A percentile compares a stretch with the other conserved stretches of the same genome.
Evolutionary conservation across 257 asterid genomes (phyloP).

Genomic region (Cinchona pubescens): DNA sequence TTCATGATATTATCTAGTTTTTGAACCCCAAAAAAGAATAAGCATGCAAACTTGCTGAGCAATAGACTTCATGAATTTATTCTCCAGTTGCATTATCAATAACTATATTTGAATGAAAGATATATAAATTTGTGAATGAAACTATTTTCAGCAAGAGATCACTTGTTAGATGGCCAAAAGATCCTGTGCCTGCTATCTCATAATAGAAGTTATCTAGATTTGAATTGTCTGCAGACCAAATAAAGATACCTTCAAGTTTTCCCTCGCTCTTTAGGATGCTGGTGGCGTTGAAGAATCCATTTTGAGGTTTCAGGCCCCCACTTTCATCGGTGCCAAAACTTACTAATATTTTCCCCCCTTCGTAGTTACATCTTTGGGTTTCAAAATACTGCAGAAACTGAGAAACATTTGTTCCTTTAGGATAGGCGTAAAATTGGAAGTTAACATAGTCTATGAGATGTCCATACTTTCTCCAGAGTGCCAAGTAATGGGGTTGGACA

Average conservation of each 20-base stretch:
- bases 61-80: background rate
- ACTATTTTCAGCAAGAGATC: background rate
- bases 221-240: constrained; percentile 85
- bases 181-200: constrained; percentile 55
- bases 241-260: constrained; percentile 73
- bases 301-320: constrained; percentile 55
- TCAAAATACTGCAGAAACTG: constrained; percentile 59
- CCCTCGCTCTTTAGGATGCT: constrained; percentile 40
- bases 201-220: constrained; percentile 44
- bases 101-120: background rate
- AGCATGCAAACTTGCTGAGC: background rate
- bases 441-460: constrained; percentile 64
- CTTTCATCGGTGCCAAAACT: constrained; percentile 66
- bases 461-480: constrained; percentile 56
- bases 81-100: background rate
- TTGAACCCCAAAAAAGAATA: background rate
- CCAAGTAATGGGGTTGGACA: constrained; percentile 53
- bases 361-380: constrained; percentile 47
- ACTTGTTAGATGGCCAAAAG: constrained; percentile 32
- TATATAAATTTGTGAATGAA: background rate
- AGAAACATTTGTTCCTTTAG: constrained; percentile 41
- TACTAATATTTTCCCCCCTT: constrained; percentile 49
- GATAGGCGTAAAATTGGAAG: constrained; percentile 69
- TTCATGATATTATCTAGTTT: background rate
- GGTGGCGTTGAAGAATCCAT: constrained; percentile 69